phyloP scores from a whole-genome alignment of 1,284 basidiomycete species.

The Tetrapyrgos nigripes region DNA sequence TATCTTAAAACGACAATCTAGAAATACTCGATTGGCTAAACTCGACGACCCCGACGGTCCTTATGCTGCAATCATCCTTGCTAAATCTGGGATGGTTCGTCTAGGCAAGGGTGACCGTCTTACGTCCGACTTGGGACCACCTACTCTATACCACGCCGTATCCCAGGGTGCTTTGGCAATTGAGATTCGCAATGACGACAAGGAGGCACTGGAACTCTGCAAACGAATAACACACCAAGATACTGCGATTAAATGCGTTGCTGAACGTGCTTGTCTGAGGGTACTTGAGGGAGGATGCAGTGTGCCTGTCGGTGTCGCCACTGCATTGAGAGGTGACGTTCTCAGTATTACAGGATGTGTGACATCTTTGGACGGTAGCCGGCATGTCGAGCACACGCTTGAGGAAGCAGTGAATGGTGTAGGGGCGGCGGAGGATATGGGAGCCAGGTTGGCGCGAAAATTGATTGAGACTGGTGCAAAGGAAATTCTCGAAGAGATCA shows the following conservation, averaged over 20 bases:
- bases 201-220: conserved; percentile 66
- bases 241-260: conserved; percentile 78
- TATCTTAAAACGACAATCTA: conserved; percentile 11
- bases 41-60: conserved; percentile 88
- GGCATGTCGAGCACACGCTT: conserved; percentile 74
- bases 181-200: conserved; percentile 84
- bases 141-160: conserved; percentile 88
- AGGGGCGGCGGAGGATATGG: conserved; percentile 74
- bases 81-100: conserved; percentile 92
- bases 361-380: conserved; percentile 77
- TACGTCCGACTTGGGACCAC: conserved; percentile 78
- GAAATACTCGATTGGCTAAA: conserved; percentile 77
- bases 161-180: conserved; percentile 93
- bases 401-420: conserved; percentile 56
- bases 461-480: conserved; percentile 76
- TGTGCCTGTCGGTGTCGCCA: conserved; percentile 92
- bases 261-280: conserved; percentile 88
- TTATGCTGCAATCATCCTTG: conserved; percentile 91
- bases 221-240: conserved; percentile 74
- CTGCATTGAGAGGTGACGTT: conserved; percentile 41
- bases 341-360: conserved; percentile 80
- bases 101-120: conserved; percentile 81
- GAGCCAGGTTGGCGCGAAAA: conserved; percentile 66
- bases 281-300: conserved; percentile 97
- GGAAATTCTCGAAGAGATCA: conserved; percentile 83